phyloP scores from a whole-genome alignment of 2,329 filamentous ascomycete genomes.

The Chaetomiaceae sp. region DNA sequence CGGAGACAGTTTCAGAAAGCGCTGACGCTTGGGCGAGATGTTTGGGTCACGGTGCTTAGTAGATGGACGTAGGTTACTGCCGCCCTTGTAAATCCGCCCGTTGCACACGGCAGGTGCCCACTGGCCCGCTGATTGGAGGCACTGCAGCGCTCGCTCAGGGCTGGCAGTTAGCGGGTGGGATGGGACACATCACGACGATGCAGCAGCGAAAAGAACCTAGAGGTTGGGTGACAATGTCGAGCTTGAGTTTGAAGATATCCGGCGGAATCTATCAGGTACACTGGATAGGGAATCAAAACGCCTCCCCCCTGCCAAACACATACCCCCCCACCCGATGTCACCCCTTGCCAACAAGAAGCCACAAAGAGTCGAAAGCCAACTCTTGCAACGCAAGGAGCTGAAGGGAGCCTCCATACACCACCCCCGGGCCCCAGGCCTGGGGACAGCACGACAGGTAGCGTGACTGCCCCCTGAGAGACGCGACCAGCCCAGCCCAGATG shows the following conservation, averaged over 20 bases:
- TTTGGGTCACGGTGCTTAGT: background rate
- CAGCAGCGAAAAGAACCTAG: no score
- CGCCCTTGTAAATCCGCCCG: constrained; percentile 1
- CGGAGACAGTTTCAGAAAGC: no score
- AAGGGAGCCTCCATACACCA: background rate
- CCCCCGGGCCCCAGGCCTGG: constrained; percentile 32
- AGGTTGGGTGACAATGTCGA: constrained; percentile 17
- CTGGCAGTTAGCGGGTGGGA: no score
- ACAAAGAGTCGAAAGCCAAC: constrained; percentile 21
- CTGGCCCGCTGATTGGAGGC: background rate
- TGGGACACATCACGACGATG: no score
- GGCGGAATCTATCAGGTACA: constrained; percentile 21
- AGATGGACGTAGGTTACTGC: background rate
- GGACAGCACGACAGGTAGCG: constrained; percentile 31
- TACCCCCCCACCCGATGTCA: constrained; percentile 31
- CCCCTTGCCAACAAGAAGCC: constrained; percentile 25
- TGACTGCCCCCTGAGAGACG: constrained; percentile 35
- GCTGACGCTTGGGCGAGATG: no score
- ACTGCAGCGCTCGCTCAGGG: no score
- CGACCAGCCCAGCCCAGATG: constrained; percentile 43
- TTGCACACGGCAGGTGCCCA: background rate
- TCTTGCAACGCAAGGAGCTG: background rate
- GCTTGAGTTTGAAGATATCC: constrained; percentile 33
- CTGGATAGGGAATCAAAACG: constrained; percentile 26
- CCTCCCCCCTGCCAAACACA: constrained; percentile 28